Base-by-base conservation (phyloP, 2,329 filamentous ascomycete species). In the Fusarium luffae region DNA sequence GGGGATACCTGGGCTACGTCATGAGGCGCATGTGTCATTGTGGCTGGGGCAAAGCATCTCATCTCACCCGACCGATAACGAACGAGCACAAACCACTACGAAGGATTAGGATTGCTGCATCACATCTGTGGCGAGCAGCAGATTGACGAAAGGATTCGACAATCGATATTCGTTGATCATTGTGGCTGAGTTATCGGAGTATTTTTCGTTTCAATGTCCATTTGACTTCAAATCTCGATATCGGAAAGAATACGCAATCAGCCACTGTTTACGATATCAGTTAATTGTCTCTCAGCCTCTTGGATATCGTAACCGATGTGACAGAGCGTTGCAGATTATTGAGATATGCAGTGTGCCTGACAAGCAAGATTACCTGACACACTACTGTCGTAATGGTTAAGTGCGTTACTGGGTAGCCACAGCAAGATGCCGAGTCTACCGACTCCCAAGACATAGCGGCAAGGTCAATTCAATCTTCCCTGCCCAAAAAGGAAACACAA, bases 401-500 rank as follows among this genome's bases (percentile, higher is more conserved):
- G 40, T 47, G 54, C 37, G 54, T 61, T 66, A 47, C 34, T 32
- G 46, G 50, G 49, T 49, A 59, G 47, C 44, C 55, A 52, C 54
- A 28, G 40, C 34, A 28, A 50, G 49, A 67, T 71, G 70, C 62
- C 72, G 72, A 64, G 63, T 69, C 69, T 66, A 59, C 70, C 72
- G 70, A 65, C 42, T 41, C 16, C 54, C 63, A 61, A 62, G 44
- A 54, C 54, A 47, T 48, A 51, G 49, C 44, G 27, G 50, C 41
- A 59, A 60, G 58, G 65, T 55, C 57, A 51, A 57, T 59, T 58
- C 32, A 61, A 57, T 16, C 27, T 42, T 10, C 48, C 9, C 42
- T 54, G 14, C 63, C 62, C 7, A 43, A 66, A 66, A 42, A n/a
- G 62, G 62, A 66, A 66, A 49, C 11, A 66, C 54, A 32, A 61